A percentile compares a stretch with the other conserved stretches of the same genome.
These are phyloP conservation scores for Kodamaea leandrae DNA, from an alignment of 805 yeast species.

Conservation along the genomic window DNA sequence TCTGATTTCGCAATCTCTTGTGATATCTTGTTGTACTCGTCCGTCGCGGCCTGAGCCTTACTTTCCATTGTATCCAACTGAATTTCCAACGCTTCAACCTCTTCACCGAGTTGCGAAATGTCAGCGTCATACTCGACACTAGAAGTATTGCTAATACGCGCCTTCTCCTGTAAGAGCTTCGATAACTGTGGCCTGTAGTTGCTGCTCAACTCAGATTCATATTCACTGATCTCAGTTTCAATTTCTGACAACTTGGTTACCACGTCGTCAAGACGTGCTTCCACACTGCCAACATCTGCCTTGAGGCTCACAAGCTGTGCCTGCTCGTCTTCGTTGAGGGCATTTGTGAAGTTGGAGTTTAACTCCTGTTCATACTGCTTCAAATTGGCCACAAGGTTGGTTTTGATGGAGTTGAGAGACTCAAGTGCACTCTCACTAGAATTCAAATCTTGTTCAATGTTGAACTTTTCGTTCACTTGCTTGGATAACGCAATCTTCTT, in stretches of 20 bases:
- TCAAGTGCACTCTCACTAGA: conserved; percentile 35
- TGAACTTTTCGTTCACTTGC: conserved; percentile 38
- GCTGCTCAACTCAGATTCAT: conserved; percentile 58
- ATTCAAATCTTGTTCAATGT: conserved; percentile 43
- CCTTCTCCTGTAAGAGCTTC: conserved; percentile 10
- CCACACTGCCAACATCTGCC: conserved; percentile 34
- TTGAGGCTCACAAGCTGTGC: conserved; percentile 35
- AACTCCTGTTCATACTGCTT: conserved; percentile 49
- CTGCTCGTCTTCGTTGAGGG: conserved; percentile 51
- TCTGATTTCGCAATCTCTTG: conserved; percentile 35
- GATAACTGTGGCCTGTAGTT: conserved; percentile 51
- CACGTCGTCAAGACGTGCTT: conserved; percentile 38
- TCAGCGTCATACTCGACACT: conserved; percentile 10
- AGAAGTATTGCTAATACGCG: conserved; percentile 9
- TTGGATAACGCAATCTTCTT: conserved; percentile 42
- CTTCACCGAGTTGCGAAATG: conserved; percentile 18
- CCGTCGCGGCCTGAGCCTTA: conserved; percentile 25
- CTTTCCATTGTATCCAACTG: conserved; percentile 29
- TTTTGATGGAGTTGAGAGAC: conserved; percentile 32
- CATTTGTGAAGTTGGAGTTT: conserved; percentile 50
- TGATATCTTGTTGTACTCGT: conserved; percentile 26
- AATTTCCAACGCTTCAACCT: conserved; percentile 21
- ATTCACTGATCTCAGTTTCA: conserved; percentile 45
- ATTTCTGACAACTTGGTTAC: conserved; percentile 40
- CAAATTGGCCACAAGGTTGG: conserved; percentile 37